Base-by-base conservation (phyloP, 2,329 filamentous ascomycete genomes). In the Aspergillus tanneri region DNA sequence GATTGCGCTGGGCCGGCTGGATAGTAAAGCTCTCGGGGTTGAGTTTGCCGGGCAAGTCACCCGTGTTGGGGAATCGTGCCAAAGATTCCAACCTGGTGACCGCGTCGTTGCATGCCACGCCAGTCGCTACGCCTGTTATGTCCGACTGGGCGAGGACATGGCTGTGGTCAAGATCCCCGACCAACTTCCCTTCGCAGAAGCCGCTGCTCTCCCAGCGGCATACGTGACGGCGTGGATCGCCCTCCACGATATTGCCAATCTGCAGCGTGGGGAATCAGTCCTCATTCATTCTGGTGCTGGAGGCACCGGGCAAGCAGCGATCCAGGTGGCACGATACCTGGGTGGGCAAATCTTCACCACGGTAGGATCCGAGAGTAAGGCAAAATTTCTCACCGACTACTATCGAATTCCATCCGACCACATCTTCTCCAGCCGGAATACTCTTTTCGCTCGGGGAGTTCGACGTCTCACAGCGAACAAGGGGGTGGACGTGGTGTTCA, bases 251-350 rank as follows among this genome's bases (percentile, higher is more conserved):
- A 39, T 62, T 3, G 60, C 54, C 4, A 48, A 49, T 1, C 44
- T 65, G 2, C 48, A 53, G 21, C 11, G 42, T 3, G 56, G 51
- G 5, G 59, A 65, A 43, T 47, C 39, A 3, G 36, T 64, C 18
- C 49, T 65, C 2, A 62, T 65, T 7, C 63, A 65, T 14, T 57
- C 62, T 6, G 61, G 52, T 28, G 59, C 62, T 3, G 62, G 62
- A 34, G 62, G 59, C 47, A 57, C 63, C 7, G 63, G 63, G 9
- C 63, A 65, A 43, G 53, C 57, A 5, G 61, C 60, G 1, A 63
- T 65, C 32, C 54, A 58, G 47, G 23, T 64, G 1, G 61, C 60
- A 0, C 58, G 61, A 36, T 48, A 49, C n/a, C 46, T 59, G 5
- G 56, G 56, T 2, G 61, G 59, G 1, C 54, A 58, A 11, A 50